phyloP scores from a whole-genome alignment of 305 asterid species.

The Fraxinus velutina region DNA sequence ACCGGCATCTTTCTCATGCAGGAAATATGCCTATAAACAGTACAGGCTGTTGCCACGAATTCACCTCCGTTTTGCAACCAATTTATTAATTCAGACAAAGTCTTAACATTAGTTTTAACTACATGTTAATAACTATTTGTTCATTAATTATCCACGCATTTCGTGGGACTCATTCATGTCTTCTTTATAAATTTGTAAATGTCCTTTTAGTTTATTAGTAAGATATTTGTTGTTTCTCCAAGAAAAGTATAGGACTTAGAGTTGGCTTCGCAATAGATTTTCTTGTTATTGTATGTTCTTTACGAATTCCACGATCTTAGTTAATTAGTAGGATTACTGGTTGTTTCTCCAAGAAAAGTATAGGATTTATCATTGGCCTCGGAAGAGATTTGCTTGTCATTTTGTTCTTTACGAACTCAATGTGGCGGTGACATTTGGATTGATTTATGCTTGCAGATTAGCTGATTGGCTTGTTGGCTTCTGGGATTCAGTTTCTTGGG shows the following conservation, averaged over 20 bases:
- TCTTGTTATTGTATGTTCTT: not conserved
- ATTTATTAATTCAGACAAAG: no score
- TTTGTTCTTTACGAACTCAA: conserved; percentile 11
- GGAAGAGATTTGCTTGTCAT: not conserved
- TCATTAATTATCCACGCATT: no score
- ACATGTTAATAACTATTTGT: no score
- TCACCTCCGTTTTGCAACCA: not conserved
- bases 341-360: no score
- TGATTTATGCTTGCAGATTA: conserved; percentile 13
- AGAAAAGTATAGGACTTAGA: not conserved
- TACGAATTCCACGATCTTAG: conserved; percentile 17
- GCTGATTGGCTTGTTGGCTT: conserved; percentile 13
- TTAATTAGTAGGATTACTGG: no score
- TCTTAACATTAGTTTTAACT: no score
- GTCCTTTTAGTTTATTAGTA: conserved; percentile 16
- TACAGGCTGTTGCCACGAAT: conserved; percentile 50
- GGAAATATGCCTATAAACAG: no score
- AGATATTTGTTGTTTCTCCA: conserved; percentile 15
- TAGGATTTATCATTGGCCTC: no score
- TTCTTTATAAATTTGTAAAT: conserved; percentile 13
- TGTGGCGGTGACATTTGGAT: conserved; percentile 17
- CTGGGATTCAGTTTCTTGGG: conserved; percentile 19
- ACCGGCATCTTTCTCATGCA: no score
- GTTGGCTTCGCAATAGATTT: not conserved
- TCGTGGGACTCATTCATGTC: no score